Conservation (phyloP, 768 basidiomycete genomes). For the Baorangia bicolor region DNA sequence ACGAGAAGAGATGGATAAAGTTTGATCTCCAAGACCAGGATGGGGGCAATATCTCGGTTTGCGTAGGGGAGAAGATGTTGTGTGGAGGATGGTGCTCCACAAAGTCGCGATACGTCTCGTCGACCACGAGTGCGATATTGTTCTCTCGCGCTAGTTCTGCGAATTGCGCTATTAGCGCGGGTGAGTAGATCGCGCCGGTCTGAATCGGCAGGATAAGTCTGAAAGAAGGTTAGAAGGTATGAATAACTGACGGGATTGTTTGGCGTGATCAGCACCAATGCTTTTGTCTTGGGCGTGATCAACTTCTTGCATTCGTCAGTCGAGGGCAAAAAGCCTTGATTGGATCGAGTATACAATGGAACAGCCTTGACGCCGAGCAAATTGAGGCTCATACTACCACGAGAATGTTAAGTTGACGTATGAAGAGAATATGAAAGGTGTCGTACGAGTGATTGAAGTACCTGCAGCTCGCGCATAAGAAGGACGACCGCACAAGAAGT, state of each 20-base stretch:
- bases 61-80: conserved; percentile 43
- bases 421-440: not conserved
- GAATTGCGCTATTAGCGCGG: conserved; percentile 56
- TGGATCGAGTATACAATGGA: conserved; percentile 48
- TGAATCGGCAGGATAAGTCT: conserved; percentile 19
- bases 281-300: conserved; percentile 58
- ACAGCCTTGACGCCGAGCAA: conserved; percentile 62
- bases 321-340: conserved; percentile 62
- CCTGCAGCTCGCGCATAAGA: conserved; percentile 32
- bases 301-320: conserved; percentile 46
- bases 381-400: conserved; percentile 62
- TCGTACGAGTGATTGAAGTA: conserved; percentile 65
- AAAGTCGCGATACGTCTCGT: conserved; percentile 90
- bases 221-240: too few relatives aligned
- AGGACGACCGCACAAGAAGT: not conserved
- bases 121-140: conserved; percentile 69
- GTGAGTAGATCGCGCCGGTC: conserved; percentile 72
- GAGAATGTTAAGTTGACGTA: not conserved
- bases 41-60: not conserved
- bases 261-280: conserved; percentile 73
- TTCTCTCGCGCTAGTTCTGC: conserved; percentile 52
- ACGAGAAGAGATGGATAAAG: conserved; percentile 72
- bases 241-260: conserved; percentile 62
- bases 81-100: conserved; percentile 55
- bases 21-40: conserved; percentile 54